A percentile compares a stretch with the other conserved stretches of the same genome.
Conservation (phyloP, 805 yeast species). For the Sugiyamaella smithiae region DNA sequence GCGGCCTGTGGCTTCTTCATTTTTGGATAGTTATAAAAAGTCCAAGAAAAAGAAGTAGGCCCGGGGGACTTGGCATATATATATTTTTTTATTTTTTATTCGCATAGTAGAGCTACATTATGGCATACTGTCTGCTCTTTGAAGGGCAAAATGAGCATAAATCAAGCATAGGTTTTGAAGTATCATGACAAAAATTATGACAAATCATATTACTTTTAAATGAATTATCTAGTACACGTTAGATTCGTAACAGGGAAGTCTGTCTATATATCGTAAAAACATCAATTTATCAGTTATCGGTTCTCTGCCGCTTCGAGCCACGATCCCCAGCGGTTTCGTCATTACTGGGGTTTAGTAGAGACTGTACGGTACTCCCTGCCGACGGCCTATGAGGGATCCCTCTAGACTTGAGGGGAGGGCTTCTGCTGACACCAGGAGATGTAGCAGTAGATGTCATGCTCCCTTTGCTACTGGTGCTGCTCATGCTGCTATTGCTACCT, state of each 20-base stretch:
- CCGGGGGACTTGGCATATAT: too few species aligned
- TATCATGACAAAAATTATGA: too few species aligned
- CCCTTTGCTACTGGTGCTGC: constrained; percentile 5
- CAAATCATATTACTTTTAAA: too few species aligned
- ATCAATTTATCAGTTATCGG: background rate
- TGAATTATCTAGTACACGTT: background rate
- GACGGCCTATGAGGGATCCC: background rate
- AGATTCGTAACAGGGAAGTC: background rate
- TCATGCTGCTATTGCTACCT: constrained; percentile 7
- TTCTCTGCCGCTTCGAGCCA: constrained; percentile 8
- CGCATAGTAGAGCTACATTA: too few species aligned
- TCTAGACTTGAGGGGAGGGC: background rate
- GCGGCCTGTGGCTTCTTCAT: constrained; percentile 11
- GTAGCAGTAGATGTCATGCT: constrained; percentile 10
- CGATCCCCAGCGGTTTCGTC: constrained; percentile 14
- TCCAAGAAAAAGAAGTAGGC: constrained; percentile 14
- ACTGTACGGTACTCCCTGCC: constrained; percentile 19
- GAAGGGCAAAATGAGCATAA: too few species aligned
- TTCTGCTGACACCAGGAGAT: constrained; percentile 6
- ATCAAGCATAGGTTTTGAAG: too few species aligned
- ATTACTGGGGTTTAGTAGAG: constrained; percentile 21
- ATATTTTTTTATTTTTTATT: too few species aligned
- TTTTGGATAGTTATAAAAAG: constrained; percentile 18
- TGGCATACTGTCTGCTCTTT: too few species aligned
- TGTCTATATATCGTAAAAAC: background rate